Percentiles rank a stretch among this genome's conserved stretches.
Evolutionary conservation across 768 basidiomycete species (phyloP).

Genomic region (Fomitopsis pulvina): DNA sequence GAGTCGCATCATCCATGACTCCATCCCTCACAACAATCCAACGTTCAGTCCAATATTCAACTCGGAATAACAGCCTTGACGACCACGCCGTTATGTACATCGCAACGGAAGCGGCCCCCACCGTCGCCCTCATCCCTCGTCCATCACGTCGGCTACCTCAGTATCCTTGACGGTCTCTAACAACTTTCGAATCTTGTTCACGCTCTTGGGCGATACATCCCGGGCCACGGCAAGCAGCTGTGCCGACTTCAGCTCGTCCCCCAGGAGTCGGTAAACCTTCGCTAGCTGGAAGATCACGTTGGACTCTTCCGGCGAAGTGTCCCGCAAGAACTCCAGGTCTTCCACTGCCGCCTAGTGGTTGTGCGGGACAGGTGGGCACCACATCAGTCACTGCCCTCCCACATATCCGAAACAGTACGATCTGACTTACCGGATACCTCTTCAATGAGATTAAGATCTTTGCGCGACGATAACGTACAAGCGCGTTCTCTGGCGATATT

Average conservation of each 20-base stretch:
- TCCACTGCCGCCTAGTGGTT: constrained; percentile 61
- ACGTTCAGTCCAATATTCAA: too few species aligned
- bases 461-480: constrained; percentile 91
- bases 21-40: too few species aligned
- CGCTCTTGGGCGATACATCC: constrained; percentile 89
- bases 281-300: constrained; percentile 97
- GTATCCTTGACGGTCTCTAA: constrained; percentile 65
- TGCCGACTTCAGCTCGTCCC: constrained; percentile 73
- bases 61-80: too few species aligned
- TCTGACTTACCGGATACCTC: constrained; percentile 67
- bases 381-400: constrained; percentile 58
- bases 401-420: constrained; percentile 5
- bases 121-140: constrained; percentile 51
- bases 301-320: constrained; percentile 87
- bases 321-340: constrained; percentile 76
- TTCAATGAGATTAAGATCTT: constrained; percentile 83
- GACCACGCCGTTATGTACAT: constrained; percentile 5
- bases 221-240: constrained; percentile 85
- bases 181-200: constrained; percentile 75
- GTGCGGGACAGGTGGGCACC: constrained; percentile 4
- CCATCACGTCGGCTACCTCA: constrained; percentile 52
- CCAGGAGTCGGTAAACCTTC: constrained; percentile 79
- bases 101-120: not conserved
- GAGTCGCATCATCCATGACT: too few species aligned
- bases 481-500: constrained; percentile 80